Base-by-base conservation (phyloP, 306 rosid genomes). In the Corylus heterophylla region DNA sequence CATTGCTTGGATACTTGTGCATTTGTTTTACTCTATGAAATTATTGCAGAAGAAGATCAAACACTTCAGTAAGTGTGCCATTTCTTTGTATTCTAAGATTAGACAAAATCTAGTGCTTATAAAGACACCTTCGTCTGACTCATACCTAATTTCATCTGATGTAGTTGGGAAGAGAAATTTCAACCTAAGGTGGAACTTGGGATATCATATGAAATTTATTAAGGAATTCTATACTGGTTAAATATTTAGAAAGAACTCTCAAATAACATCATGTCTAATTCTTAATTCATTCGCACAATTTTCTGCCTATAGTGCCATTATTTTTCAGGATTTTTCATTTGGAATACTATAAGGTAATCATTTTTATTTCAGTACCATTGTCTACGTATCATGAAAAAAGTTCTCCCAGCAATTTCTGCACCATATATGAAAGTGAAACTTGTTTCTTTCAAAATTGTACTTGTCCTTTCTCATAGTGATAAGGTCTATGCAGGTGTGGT, bases 401-500 rank as follows among this genome's bases (percentile, higher is more conserved):
- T 29, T 27, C 3, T 37, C 18, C 14, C 3, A 2, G 8, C 18
- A 7, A 7, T 18, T 14, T 52, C 16, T 52, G 17, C 71, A 55
- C 50, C 7, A 54, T 70, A 61, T 54, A 50, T 69, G 25, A 48
- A 75, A 75, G 45, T 69, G 25, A 48, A 75, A 75, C 50, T 72
- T 48, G 62, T 54, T 27, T 67, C 71, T 50, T 61, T 69, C 55
- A 20, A 54, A 58, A 64, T 59, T 62, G 66, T 18, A 39, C 18
- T 81, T 69, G 8, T 4, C 45, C 8, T 48, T 45, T 8, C 68
- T 39, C 49, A 63, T 22, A 69, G 0, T 78, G 52, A 45, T 71
- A 55, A 49, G 12, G 75, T 72, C 52, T 54, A 51, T 80, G 83
- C 86, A 92, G 97, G 94, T 16, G 97, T 89, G 42, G 91, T 90